A percentile compares a stretch with the other conserved stretches of the same genome.
phyloP scores from a whole-genome alignment of 257 asterid genomes.

The Catharanthus roseus region DNA sequence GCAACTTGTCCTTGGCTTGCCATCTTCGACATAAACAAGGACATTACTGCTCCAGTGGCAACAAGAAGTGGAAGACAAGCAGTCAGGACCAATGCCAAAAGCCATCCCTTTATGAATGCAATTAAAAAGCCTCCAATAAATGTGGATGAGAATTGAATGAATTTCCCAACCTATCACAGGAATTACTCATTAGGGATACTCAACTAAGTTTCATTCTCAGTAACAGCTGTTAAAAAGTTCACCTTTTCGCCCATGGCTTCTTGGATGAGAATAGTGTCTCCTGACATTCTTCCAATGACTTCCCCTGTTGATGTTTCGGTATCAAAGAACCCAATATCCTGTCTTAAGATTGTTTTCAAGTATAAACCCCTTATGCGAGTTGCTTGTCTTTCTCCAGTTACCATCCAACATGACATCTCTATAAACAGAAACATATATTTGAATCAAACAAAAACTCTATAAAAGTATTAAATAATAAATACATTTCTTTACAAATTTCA shows the following conservation, averaged over 20 bases:
- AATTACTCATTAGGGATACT: background rate
- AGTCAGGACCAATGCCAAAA: constrained; percentile 38
- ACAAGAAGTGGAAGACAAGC: constrained; percentile 45
- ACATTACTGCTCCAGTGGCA: constrained; percentile 32
- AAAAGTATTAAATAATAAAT: no score
- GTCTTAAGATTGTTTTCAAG: constrained; percentile 45
- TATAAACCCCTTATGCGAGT: constrained; percentile 46
- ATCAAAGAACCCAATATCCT: constrained; percentile 53
- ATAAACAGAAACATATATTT: constrained; percentile 1
- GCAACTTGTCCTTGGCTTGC: constrained; percentile 54
- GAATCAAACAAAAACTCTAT: background rate
- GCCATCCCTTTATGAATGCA: constrained; percentile 61
- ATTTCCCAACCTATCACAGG: constrained; percentile 50
- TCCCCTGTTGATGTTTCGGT: constrained; percentile 49
- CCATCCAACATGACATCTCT: constrained; percentile 61
- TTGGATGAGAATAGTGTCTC: constrained; percentile 54
- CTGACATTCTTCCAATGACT: constrained; percentile 46
- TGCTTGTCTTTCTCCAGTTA: constrained; percentile 52
- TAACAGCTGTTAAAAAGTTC: background rate
- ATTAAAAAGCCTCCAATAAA: constrained; percentile 55
- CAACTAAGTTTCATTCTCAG: background rate
- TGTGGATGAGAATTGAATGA: constrained; percentile 44
- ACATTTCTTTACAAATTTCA: no score
- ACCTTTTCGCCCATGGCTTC: constrained; percentile 90
- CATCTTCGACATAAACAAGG: constrained; percentile 46